A percentile compares a stretch with the other conserved stretches of the same genome.
Conservation (phyloP, 169 alveolate species). For the Perkinsus marinus region DNA sequence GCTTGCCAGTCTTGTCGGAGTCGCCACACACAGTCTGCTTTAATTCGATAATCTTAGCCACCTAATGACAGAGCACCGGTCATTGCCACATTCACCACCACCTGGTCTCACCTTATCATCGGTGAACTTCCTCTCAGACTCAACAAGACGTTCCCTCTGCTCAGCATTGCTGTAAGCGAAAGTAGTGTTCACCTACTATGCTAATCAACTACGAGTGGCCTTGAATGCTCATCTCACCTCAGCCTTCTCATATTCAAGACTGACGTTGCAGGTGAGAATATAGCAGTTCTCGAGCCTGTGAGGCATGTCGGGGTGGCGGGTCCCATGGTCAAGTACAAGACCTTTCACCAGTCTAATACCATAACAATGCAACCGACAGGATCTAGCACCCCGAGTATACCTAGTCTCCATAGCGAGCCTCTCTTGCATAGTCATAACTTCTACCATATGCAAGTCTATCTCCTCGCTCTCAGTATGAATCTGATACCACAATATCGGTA, state of each 20-base stretch:
- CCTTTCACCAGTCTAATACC: slow-evolving; percentile 66
- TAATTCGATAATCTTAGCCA: slow-evolving; percentile 78
- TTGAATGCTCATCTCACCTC: slow-evolving; percentile 60
- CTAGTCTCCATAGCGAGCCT: slow-evolving; percentile 84
- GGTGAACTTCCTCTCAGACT: slow-evolving; percentile 87
- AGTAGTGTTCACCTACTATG: slow-evolving; percentile 67
- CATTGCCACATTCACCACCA: not conserved
- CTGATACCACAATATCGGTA: slow-evolving; percentile 24
- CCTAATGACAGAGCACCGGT: not conserved
- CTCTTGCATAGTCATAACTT: slow-evolving; percentile 92
- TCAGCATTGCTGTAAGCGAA: slow-evolving; percentile 92
- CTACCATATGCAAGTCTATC: slow-evolving; percentile 94
- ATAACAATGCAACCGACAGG: slow-evolving; percentile 38
- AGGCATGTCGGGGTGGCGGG: slow-evolving; percentile 97
- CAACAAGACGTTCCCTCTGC: slow-evolving; percentile 87
- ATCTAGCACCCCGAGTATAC: not conserved
- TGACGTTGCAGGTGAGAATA: slow-evolving; percentile 88
- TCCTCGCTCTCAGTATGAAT: slow-evolving; percentile 3
- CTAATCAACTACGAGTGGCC: not conserved
- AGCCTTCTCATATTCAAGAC: slow-evolving; percentile 95
- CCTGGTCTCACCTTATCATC: slow-evolving; percentile 77
- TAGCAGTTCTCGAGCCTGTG: slow-evolving; percentile 81
- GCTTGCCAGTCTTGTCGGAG: not conserved
- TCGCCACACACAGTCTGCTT: slow-evolving; percentile 43
- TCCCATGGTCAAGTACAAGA: slow-evolving; percentile 96